Base-by-base conservation (phyloP, 2,329 filamentous ascomycete genomes). In the Colletotrichum scovillei region DNA sequence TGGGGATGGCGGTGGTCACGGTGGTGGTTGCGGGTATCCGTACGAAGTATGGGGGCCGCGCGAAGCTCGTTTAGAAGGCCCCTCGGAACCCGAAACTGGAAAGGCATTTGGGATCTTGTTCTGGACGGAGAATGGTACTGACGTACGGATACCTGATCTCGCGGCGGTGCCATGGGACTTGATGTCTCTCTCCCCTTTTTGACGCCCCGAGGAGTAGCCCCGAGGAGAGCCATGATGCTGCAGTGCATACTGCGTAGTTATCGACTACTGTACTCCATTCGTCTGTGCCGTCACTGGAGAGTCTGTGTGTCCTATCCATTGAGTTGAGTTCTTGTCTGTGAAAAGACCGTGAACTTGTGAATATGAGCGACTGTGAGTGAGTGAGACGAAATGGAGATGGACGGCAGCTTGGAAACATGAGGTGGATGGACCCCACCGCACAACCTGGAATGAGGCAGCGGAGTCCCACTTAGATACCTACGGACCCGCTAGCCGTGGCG, bases 21-120 rank as follows among this genome's bases (percentile, higher is more conserved):
- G 32, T 32, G 32, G 35, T 38, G 35, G 35, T 38, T 38, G 35
- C 35, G 35, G 35, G 35, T 14, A 38, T 38, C 14, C 35, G 35
- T 38, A 26, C 26, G 26, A 26, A 26, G 26, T 26, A 38, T 16
- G 35, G 35, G 35, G 35, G 35, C 12, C 35, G 35, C 46, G 32
- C 52, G 65, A 53, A 53, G 28, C 69, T 69, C 49, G 69, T 69
- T 38, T 58, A 55, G 55, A 67, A 56, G 53, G 32, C 24, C 46
- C 49, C 67, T 67, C 38, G n/a, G 67, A 30, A 32, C 53, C 68
- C 55, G 42, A 55, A 60, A 49, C 8, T 46, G 19, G 42, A n/a
- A 46, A n/a, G 42, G 16, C 42, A 46, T 46, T 46, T 32, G 32
- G 42, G 42, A 2, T 46, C 42, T 9, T n/a, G 16, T 46, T 46